Evolutionary conservation across 2,329 filamentous ascomycete species (phyloP).

Genomic region (Exserohilum rostratum): DNA sequence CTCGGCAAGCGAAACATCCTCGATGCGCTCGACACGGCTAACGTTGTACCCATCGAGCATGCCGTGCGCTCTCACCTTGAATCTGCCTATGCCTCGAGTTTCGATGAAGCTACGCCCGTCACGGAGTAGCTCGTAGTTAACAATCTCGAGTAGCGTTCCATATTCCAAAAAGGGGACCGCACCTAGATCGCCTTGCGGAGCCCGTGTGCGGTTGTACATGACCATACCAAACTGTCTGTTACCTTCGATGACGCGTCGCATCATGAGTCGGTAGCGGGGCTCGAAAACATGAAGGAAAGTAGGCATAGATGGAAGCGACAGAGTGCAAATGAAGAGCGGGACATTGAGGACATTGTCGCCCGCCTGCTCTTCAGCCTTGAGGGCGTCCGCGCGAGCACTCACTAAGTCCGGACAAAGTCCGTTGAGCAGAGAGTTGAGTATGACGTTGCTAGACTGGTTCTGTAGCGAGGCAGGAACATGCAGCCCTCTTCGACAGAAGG

Average conservation of each 20-base stretch:
- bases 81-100: slow-evolving; percentile 76
- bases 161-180: slow-evolving; percentile 69
- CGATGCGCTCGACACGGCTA: slow-evolving; percentile 75
- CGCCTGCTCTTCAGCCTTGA: slow-evolving; percentile 63
- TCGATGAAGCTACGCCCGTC: slow-evolving; percentile 85
- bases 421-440: slow-evolving; percentile 67
- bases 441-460: slow-evolving; percentile 64
- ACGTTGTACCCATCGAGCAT: slow-evolving; percentile 78
- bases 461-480: slow-evolving; percentile 58
- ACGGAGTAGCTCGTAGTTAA: slow-evolving; percentile 72
- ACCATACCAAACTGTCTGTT: slow-evolving; percentile 86
- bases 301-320: slow-evolving; percentile 80
- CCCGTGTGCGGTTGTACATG: slow-evolving; percentile 65
- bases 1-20: slow-evolving; percentile 81
- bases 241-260: slow-evolving; percentile 75
- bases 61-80: slow-evolving; percentile 70
- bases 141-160: slow-evolving; percentile 78
- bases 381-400: slow-evolving; percentile 61
- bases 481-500: slow-evolving; percentile 75
- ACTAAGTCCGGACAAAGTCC: slow-evolving; percentile 72
- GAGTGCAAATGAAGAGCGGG: slow-evolving; percentile 76
- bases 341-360: slow-evolving; percentile 64
- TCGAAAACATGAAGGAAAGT: slow-evolving; percentile 93
- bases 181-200: slow-evolving; percentile 60
- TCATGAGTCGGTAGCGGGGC: slow-evolving; percentile 89